Percentiles rank a stretch among this genome's conserved stretches.
Conservation (phyloP, 495 filamentous ascomycete genomes). For the Melanomma pulvis-pyrius region DNA sequence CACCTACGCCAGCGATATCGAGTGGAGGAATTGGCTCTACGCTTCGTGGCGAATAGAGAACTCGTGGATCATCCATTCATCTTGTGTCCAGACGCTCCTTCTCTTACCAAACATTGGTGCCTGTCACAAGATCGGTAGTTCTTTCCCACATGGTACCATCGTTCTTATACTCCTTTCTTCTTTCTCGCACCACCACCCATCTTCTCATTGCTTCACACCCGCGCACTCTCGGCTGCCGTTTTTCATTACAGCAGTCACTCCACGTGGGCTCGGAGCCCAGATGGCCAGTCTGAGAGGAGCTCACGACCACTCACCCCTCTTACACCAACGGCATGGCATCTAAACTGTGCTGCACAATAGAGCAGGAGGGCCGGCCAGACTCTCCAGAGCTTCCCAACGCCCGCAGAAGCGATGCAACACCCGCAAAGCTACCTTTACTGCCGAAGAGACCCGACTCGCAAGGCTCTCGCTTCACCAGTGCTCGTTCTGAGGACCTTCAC, state of each 20-base stretch:
- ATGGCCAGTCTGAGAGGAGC: neutral
- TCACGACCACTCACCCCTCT: neutral
- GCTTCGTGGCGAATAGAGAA: too few species aligned
- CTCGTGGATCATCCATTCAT: too few species aligned
- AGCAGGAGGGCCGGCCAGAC: conserved; percentile 6
- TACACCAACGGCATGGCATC: conserved; percentile 11
- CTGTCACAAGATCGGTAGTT: too few species aligned
- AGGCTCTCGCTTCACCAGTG: conserved; percentile 31
- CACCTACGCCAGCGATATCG: too few species aligned
- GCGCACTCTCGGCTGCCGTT: neutral
- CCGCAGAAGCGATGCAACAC: conserved; percentile 31
- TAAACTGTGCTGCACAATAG: conserved; percentile 28
- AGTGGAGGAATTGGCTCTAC: too few species aligned
- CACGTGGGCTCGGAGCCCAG: neutral
- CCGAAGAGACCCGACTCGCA: conserved; percentile 2
- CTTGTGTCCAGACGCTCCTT: too few species aligned
- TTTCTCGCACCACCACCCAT: neutral
- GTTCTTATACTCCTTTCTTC: too few species aligned
- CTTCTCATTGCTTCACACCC: neutral
- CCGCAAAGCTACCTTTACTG: conserved; percentile 27
- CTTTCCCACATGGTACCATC: too few species aligned
- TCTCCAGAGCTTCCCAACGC: conserved; percentile 35
- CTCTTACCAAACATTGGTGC: too few species aligned
- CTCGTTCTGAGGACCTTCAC: conserved; percentile 31
- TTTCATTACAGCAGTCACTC: neutral